Evolutionary conservation across 1,284 basidiomycete genomes (phyloP), one percentile per base, ranked within the genome.

Genomic region (Pisolithus thermaeus): DNA sequence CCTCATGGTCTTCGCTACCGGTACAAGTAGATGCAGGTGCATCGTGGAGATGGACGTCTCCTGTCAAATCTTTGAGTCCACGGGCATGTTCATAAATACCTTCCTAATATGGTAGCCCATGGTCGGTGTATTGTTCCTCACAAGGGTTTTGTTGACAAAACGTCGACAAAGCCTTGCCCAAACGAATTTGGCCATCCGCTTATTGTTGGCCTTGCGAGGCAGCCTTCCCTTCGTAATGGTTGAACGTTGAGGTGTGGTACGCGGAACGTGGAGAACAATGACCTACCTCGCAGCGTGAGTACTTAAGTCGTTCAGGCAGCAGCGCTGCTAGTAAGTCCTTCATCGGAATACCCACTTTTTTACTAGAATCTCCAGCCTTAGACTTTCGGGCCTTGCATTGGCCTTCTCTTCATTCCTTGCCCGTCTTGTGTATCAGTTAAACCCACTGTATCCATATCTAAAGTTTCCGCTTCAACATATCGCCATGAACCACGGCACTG

Each of bases 401-500:
- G 23, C 20, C 49, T 27, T 16, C 12, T 22, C 14, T 16, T 38
- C 44, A n/a, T 52, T 47, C 44, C 27, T 46, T 47, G 36, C 18
- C 23, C 35, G 35, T 12, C 32, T 25, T 8, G 39, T 50, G 49
- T 44, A 50, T 35, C 47, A 41, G 23, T 36, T 43, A 41, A 18
- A 37, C 44, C 20, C 7, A 7, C 18, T 46, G 44, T 46, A 46
- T 46, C 32, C 42, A 16, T 46, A 36, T 36, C 44, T 16, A 22
- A 28, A 14, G 32, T 43, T 36, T 16, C 22, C 9, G 18, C 38
- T 20, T 28, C 25, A 5, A 9, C 41, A 14, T 27, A 14, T 32
- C n/a, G 76, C 74, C 68, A 73, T 85, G 73, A 70, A 77, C 56
- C 67, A 77, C 61, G 80, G 83, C 48, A 74, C 76, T 41, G 67